phyloP scores from a whole-genome alignment of 2,329 filamentous ascomycete genomes.

The Colletotrichum sidae region DNA sequence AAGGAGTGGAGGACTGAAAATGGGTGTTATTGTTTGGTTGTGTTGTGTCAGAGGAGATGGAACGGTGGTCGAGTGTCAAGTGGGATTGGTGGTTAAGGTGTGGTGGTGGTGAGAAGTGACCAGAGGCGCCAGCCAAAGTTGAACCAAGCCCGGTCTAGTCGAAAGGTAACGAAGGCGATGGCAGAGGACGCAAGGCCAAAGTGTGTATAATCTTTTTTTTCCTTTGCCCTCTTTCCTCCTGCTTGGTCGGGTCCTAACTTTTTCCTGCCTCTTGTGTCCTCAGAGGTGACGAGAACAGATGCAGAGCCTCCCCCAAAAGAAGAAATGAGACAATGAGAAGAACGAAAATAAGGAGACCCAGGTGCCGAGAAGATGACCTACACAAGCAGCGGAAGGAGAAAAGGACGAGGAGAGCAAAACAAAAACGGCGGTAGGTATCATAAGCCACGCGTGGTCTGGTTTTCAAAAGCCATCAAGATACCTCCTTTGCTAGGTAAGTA shows the following conservation, averaged over 20 bases:
- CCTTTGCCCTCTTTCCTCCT: background rate
- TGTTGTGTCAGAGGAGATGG: background rate
- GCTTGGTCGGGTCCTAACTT: constrained; percentile 12
- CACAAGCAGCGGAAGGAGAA: constrained; percentile 7
- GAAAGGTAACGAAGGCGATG: constrained; percentile 30
- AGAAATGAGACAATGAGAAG: constrained; percentile 6
- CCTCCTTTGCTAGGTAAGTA: background rate
- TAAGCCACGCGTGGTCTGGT: constrained; percentile 27
- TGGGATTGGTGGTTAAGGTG: background rate
- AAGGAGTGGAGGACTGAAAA: constrained; percentile 23
- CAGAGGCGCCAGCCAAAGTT: constrained; percentile 29
- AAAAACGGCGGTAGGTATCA: constrained; percentile 12
- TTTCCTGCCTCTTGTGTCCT: constrained; percentile 24
- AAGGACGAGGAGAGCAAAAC: constrained; percentile 7
- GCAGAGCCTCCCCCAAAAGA: constrained; percentile 27
- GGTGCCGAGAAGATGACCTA: constrained; percentile 6
- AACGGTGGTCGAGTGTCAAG: no score
- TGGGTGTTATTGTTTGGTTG: constrained; percentile 6
- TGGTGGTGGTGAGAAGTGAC: constrained; percentile 21
- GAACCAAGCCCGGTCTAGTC: constrained; percentile 14
- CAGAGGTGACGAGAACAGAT: constrained; percentile 30
- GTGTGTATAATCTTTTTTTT: constrained; percentile 19
- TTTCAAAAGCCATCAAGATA: constrained; percentile 4
- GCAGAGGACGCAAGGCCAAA: constrained; percentile 6
- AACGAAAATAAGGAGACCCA: constrained; percentile 3